These are phyloP conservation scores for Malassezia sympodialis DNA, from an alignment of 1,284 basidiomycete genomes.

Conservation along the genomic window DNA sequence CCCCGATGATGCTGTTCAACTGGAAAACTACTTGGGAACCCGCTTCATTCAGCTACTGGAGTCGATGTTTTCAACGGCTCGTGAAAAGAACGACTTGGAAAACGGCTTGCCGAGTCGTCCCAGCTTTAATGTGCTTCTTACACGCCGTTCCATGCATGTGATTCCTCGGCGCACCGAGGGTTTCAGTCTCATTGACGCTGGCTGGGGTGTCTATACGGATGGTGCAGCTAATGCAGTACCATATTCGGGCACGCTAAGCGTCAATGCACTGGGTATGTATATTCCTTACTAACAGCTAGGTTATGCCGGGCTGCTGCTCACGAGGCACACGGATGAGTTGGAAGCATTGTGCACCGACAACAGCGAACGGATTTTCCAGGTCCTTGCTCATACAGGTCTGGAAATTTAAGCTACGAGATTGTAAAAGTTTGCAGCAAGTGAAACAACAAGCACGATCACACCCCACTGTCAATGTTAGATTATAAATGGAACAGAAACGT, in stretches of 20 bases:
- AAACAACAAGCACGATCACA: conserved; percentile 4
- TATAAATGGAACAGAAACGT: not conserved
- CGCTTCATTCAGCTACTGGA: conserved; percentile 37
- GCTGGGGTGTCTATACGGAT: conserved; percentile 10
- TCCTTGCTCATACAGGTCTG: conserved; percentile 4
- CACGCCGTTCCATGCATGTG: conserved; percentile 38
- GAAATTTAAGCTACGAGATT: not conserved
- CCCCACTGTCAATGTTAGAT: conserved; percentile 1
- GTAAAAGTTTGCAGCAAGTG: conserved; percentile 5
- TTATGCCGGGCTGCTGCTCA: conserved; percentile 39
- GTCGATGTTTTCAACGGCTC: conserved; percentile 26
- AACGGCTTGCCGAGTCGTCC: conserved; percentile 12
- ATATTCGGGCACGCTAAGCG: conserved; percentile 20
- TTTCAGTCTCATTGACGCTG: conserved; percentile 17
- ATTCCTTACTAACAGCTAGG: conserved; percentile 4
- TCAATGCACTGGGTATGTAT: conserved; percentile 31
- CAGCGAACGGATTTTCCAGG: conserved; percentile 7
- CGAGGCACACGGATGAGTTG: conserved; percentile 25
- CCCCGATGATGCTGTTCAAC: not conserved
- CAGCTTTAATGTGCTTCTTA: conserved; percentile 41
- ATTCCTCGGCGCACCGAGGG: conserved; percentile 34
- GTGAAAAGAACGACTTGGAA: not conserved
- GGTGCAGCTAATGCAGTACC: conserved; percentile 3
- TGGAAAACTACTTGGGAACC: conserved; percentile 30
- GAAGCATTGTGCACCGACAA: conserved; percentile 16